These are phyloP conservation scores for Combretum micranthum DNA, from an alignment of 345 rosid genomes.

Conservation along the genomic window DNA sequence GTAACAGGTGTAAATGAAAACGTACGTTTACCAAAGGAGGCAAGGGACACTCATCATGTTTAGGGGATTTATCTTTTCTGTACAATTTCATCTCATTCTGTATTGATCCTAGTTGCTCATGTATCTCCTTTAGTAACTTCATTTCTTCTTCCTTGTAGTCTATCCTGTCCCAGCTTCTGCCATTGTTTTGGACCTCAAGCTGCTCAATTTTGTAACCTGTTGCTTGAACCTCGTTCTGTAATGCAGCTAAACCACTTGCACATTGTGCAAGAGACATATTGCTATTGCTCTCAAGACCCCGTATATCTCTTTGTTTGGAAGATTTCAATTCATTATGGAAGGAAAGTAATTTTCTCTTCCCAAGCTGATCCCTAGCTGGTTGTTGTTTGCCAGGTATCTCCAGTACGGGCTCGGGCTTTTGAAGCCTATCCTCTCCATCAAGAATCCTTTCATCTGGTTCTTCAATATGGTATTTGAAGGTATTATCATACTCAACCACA, in stretches of 20 bases:
- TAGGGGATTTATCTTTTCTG: neutral
- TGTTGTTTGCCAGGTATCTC: too few relatives aligned
- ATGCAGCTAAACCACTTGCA: neutral
- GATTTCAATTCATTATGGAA: neutral
- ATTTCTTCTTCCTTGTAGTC: neutral
- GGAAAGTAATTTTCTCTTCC: neutral
- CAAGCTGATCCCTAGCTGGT: too few relatives aligned
- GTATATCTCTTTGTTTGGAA: neutral
- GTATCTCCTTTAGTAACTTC: conserved; percentile 1
- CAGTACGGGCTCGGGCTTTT: too few relatives aligned
- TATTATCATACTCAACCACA: neutral
- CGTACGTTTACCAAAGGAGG: too few relatives aligned
- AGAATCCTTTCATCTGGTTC: neutral
- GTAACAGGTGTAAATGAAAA: too few relatives aligned
- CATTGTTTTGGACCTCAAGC: neutral
- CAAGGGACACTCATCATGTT: too few relatives aligned
- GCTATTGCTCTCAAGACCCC: neutral
- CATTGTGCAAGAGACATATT: neutral
- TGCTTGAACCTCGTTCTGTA: neutral
- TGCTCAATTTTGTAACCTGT: neutral
- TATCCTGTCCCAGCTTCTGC: neutral
- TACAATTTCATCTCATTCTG: neutral
- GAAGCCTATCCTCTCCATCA: too few relatives aligned
- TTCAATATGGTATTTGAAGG: neutral
- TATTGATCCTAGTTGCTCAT: neutral